Base-by-base conservation (phyloP, 306 rosid species). In the Abrus precatorius region DNA sequence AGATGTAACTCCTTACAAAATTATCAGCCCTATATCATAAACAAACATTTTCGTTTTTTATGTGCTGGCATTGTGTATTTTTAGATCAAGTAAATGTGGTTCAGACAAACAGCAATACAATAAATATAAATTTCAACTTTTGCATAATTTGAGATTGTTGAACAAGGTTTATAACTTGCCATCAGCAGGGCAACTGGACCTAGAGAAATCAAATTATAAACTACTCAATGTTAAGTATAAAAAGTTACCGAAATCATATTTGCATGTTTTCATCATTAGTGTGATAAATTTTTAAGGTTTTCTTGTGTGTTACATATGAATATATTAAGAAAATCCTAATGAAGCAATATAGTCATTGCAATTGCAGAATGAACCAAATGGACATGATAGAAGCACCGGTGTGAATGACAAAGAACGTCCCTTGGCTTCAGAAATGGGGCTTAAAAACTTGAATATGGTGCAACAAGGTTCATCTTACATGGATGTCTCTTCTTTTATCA, bases 401-500 rank as follows among this genome's bases (percentile, higher is more conserved):
- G 78, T 74, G 74, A 62, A 71, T 75, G 77, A 43, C 54, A 79
- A 75, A 80, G 85, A 89, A 38, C 72, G 75, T 44, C 33, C 69
- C 9, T 30, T 80, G 50, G 81, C 75, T 78, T 85, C 84, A 5
- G 81, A 89, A 79, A 60, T 63, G 59, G 80, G 66, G 66, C 32
- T 77, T 74, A 88, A 72, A 59, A 83, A 82, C 12, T 69, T 77
- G 74, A 78, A 70, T 75, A 30, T 54, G 72, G 70, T 45, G 12
- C 80, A 41, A 38, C 84, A 77, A 77, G 89, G 36, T 62, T 88
- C 91, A 10, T 76, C 94, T 20, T 20, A 20, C 47, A 70, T 66
- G 50, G 92, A 93, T 85, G 77, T 76, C 41, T 85, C 90, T 14
- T 87, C 92, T 84, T 87, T 85, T 50, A 81, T 77, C 43, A 90